phyloP scores from a whole-genome alignment of 1,139 yeast species.

The Geotrichum fermentans region DNA sequence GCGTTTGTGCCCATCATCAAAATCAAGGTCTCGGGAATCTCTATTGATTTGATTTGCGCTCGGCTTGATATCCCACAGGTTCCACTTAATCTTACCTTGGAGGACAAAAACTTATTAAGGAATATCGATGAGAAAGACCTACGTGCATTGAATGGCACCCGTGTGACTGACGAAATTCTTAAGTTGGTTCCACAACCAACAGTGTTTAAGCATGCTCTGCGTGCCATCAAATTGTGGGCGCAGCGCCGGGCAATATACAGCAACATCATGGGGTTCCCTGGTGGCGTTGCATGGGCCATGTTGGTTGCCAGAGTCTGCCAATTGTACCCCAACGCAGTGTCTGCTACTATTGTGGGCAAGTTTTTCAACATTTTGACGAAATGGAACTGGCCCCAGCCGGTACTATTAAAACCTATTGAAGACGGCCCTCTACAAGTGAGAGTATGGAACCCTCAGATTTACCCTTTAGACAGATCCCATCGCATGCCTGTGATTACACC shows the following conservation, averaged over 20 bases:
- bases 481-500: constrained; percentile 99
- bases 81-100: constrained; percentile 65
- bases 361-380: constrained; percentile 79
- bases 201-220: constrained; percentile 83
- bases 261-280: constrained; percentile 94
- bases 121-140: constrained; percentile 88
- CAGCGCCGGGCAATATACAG: constrained; percentile 90
- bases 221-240: constrained; percentile 96
- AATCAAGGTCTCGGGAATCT: constrained; percentile 78
- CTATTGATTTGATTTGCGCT: constrained; percentile 86
- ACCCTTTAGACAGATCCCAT: constrained; percentile 82
- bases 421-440: constrained; percentile 95
- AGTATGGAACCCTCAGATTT: constrained; percentile 93
- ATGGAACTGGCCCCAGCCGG: constrained; percentile 99
- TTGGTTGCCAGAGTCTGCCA: constrained; percentile 94
- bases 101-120: constrained; percentile 76
- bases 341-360: constrained; percentile 85
- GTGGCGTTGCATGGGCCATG: constrained; percentile 99
- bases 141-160: constrained; percentile 86
- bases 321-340: constrained; percentile 90
- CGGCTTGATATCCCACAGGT: constrained; percentile 75
- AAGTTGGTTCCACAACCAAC: constrained; percentile 86
- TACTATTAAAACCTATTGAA: constrained; percentile 81
- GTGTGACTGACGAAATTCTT: constrained; percentile 93
- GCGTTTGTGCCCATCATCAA: constrained; percentile 95